Evolutionary conservation across 2,329 filamentous ascomycete genomes (phyloP), one percentile per base, ranked within the genome.

Genomic region (Clonostachys chloroleuca): DNA sequence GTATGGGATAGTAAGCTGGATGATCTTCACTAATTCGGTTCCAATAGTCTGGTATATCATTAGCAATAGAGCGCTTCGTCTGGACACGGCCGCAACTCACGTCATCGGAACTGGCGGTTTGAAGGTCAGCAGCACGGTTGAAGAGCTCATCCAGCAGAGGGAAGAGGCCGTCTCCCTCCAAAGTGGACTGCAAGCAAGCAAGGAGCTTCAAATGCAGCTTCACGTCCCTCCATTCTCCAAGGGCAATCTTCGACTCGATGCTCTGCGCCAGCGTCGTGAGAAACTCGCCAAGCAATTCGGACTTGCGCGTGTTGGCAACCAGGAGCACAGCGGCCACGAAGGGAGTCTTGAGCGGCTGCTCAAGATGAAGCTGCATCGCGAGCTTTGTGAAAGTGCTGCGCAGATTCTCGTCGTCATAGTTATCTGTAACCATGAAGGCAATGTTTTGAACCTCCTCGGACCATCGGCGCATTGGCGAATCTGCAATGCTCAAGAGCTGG

Each of bases 291-390:
- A 86, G 81, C 35, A 95, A 75, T 54, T 94, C 87, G 5, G 86
- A 76, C 61, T 89, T 90, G 57, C 87, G 70, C 24, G 81, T 80
- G 69, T 97, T 96, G 54, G 85, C 80, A 48, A 90, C 80, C 49
- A 96, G 77, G 40, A 95, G 79, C 13, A 92, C 84, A 17, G 88
- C 89, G 10, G 92, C 91, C 36, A 95, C 79, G 63, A 96, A 97
- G 0, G 94, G 92, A n/a, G 91, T 95, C 75, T 97, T 97, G 66
- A 99, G 86, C 2, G 94, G 94, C 69, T 99, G 94, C 70, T 99
- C 94, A 35, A 89, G 65, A 40, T 87, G 78, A 54, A 97, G 76
- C 66, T 92, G 88, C 49, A 92, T 70, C 8, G 84, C 74, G 33
- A 95, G 77, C 48, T 86, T 81, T 54, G 88, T 74, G 64, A 95